A percentile compares a stretch with the other conserved stretches of the same genome.
These are phyloP conservation scores for Monsonia emarginata DNA, from an alignment of 441 rosid species.

Conservation along the genomic window DNA sequence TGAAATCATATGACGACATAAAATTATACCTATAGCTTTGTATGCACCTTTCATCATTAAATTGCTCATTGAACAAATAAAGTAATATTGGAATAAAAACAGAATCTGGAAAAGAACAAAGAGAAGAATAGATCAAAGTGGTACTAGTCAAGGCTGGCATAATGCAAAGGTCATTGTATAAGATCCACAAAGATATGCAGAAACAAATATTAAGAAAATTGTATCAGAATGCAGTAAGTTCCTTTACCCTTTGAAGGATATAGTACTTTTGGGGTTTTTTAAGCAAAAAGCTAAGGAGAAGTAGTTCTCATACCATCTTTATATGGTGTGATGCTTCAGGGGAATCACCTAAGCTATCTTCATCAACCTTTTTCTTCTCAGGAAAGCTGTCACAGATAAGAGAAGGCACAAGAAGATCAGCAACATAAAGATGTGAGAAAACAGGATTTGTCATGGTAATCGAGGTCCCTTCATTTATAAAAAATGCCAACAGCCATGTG, in stretches of 20 bases:
- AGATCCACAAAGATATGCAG: background rate
- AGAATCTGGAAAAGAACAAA: background rate
- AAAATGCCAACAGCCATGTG: too few relatives aligned
- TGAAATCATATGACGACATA: too few relatives aligned
- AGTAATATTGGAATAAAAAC: too few relatives aligned
- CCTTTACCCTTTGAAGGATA: background rate
- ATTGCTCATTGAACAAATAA: too few relatives aligned
- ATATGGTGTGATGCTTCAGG: slow-evolving; percentile 2
- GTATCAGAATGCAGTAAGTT: background rate
- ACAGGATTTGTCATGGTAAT: background rate
- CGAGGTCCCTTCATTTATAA: background rate
- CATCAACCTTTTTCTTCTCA: slow-evolving; percentile 42
- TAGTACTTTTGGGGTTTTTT: background rate
- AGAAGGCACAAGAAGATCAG: background rate
- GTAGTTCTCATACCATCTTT: slow-evolving; percentile 11
- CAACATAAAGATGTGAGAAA: background rate
- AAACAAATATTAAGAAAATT: background rate
- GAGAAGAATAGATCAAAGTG: background rate
- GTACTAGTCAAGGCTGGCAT: background rate
- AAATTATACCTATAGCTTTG: background rate
- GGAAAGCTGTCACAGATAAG: slow-evolving; percentile 51
- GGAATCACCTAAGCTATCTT: slow-evolving; percentile 18
- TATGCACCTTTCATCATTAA: too few relatives aligned
- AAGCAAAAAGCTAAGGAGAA: background rate
- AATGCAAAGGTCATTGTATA: background rate